A percentile compares a stretch with the other conserved stretches of the same genome.
These are phyloP conservation scores for Beta lomatogona DNA, from an alignment of 179 eudicot species.

Conservation along the genomic window DNA sequence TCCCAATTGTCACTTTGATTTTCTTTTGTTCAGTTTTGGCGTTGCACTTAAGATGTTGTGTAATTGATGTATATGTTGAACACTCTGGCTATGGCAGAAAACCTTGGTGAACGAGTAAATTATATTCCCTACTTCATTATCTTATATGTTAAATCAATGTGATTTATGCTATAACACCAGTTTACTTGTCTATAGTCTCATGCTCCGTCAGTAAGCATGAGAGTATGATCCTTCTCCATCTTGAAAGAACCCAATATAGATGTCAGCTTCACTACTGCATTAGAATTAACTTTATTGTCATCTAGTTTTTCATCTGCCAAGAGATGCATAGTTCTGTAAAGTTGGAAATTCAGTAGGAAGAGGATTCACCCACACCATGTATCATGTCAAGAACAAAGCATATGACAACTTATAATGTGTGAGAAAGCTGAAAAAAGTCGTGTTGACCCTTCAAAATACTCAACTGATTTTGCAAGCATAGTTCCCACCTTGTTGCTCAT, in stretches of 20 bases:
- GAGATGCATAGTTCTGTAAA: neutral
- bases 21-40: neutral
- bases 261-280: neutral
- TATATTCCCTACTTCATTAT: neutral
- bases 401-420: neutral
- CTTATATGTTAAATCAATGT: neutral
- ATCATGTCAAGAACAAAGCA: neutral
- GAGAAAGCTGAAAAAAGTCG: neutral
- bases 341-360: neutral
- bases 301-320: neutral
- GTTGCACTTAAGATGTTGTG: neutral
- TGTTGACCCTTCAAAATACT: conserved; percentile 3
- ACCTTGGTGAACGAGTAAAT: neutral
- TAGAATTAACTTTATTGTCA: neutral
- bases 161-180: neutral
- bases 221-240: neutral
- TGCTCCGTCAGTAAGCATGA: neutral
- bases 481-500: neutral
- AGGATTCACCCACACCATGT: neutral
- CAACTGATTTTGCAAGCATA: neutral
- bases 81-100: neutral
- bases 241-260: neutral
- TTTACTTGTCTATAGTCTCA: neutral
- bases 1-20: neutral
- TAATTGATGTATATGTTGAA: neutral